A percentile compares a stretch with the other conserved stretches of the same genome.
Evolutionary conservation across 371 early-diverging fungal species (phyloP).

Genomic region (Mucor sp.): DNA sequence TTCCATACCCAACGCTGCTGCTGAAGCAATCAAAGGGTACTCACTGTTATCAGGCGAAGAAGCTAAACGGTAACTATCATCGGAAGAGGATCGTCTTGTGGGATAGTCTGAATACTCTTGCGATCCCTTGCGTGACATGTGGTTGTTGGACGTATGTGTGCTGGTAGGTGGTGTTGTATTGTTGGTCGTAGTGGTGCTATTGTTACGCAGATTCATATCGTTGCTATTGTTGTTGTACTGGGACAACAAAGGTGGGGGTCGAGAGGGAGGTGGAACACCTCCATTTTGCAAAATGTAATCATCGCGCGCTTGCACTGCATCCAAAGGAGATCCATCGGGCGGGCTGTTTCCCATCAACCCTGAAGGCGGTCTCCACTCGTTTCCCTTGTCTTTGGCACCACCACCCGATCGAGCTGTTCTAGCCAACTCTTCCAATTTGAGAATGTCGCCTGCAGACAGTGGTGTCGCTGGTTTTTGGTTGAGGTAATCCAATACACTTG

Average conservation of each 20-base stretch:
- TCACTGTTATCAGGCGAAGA: constrained; percentile 45
- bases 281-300: constrained; percentile 34
- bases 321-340: constrained; percentile 13
- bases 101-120: constrained; percentile 1
- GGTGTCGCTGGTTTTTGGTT: constrained; percentile 49
- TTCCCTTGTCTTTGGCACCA: constrained; percentile 24
- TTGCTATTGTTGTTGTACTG: constrained; percentile 6
- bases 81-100: constrained; percentile 21
- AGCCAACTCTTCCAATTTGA: constrained; percentile 51
- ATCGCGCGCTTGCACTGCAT: constrained; percentile 33
- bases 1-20: constrained; percentile 25
- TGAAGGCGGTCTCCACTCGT: constrained; percentile 52
- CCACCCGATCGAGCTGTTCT: constrained; percentile 30
- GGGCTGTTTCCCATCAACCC: constrained; percentile 32
- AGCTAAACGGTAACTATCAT: constrained; percentile 32
- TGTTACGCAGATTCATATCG: not conserved
- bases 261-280: constrained; percentile 35
- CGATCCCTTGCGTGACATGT: constrained; percentile 6
- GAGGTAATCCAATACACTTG: constrained; percentile 41
- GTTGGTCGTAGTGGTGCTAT: not conserved
- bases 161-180: not conserved
- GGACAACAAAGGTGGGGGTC: constrained; percentile 26
- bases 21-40: constrained; percentile 36
- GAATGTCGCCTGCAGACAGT: constrained; percentile 41
- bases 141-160: not conserved